Base-by-base conservation (phyloP, 352 stramenopile species). In the Paralagenidium karlingii region DNA sequence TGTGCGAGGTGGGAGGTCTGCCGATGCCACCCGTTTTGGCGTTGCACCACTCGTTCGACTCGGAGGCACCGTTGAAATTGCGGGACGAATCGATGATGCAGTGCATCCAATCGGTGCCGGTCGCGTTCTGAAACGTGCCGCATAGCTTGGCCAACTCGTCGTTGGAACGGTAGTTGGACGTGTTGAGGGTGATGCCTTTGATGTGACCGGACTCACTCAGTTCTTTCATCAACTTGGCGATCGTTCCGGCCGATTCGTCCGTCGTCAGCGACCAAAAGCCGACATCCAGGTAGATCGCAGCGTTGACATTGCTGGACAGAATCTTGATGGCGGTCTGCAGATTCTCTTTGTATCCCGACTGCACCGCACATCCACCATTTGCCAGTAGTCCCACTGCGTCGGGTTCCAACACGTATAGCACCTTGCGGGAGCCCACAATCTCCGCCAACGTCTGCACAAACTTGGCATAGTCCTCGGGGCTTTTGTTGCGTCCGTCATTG, bases 161-260 rank as follows among this genome's bases (percentile, higher is more conserved):
- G 19, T 49, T 80, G 5, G 65, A 61, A 41, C 70, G 69, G 38
- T 83, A 87, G 58, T 87, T 82, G 42, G 68, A 69, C 31, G 68
- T 82, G 55, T 82, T 82, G 37, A 87, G 60, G 26, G 60, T 58
- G 41, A 86, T 82, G 11, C 69, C 73, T 46, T 79, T 78, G 31
- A 86, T 34, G 0, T 44, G 53, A 0, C 43, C 29, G 4, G 37
- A 34, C n/a, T 22, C 25, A 6, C 44, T 45, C 15, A 74, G 41
- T 25, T 71, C 44, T 37, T 69, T 60, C 40, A 56, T 51, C 2
- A 75, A 51, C 16, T 38, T 53, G 2, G 49, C 63, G 10, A 82
- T 53, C 1, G 38, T 43, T 5, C 46, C 38, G 1, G 55, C 43
- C n/a, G 47, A 51, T 24, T 57, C 40, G 0, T 51, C 27, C 19